A percentile compares a stretch with the other conserved stretches of the same genome.
phyloP scores from a whole-genome alignment of 345 rosid genomes.

The Moricandia moricandioides region DNA sequence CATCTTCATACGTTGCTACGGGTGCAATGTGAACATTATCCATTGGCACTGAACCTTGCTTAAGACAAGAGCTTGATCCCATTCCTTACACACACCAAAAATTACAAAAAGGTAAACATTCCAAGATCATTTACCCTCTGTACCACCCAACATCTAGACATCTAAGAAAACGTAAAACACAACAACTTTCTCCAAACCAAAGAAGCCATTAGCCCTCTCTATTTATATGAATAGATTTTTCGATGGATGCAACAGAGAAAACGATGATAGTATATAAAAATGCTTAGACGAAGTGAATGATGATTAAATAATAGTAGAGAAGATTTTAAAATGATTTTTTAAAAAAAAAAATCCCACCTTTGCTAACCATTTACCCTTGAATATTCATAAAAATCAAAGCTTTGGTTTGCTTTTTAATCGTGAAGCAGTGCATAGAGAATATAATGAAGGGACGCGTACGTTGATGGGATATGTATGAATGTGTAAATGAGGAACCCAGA shows the following conservation, averaged over 20 bases:
- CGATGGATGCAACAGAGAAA: not conserved
- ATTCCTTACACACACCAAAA: conserved; percentile 43
- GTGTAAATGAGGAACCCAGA: conserved; percentile 36
- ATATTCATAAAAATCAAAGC: conserved; percentile 45
- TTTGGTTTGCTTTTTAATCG: conserved; percentile 39
- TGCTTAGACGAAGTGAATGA: not conserved
- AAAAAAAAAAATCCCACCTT: conserved; percentile 36
- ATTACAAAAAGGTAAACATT: not conserved
- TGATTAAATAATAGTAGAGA: not conserved
- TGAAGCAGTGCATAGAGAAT: conserved; percentile 28
- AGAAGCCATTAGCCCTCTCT: conserved; percentile 8
- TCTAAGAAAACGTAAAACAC: conserved; percentile 9
- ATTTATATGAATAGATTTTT: not conserved
- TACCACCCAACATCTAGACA: conserved; percentile 18
- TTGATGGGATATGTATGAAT: conserved; percentile 20
- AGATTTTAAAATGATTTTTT: not conserved
- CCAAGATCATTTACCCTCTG: conserved; percentile 15
- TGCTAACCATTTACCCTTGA: conserved; percentile 43
- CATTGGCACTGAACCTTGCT: conserved; percentile 53
- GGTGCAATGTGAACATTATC: conserved; percentile 64
- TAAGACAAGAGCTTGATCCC: conserved; percentile 80
- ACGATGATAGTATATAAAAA: not conserved
- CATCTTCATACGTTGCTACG: conserved; percentile 66
- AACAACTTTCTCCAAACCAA: not conserved
- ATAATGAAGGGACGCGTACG: conserved; percentile 24